Evolutionary conservation across 108 stramenopile genomes (phyloP).

Genomic region (Fragilariopsis cylindrus): DNA sequence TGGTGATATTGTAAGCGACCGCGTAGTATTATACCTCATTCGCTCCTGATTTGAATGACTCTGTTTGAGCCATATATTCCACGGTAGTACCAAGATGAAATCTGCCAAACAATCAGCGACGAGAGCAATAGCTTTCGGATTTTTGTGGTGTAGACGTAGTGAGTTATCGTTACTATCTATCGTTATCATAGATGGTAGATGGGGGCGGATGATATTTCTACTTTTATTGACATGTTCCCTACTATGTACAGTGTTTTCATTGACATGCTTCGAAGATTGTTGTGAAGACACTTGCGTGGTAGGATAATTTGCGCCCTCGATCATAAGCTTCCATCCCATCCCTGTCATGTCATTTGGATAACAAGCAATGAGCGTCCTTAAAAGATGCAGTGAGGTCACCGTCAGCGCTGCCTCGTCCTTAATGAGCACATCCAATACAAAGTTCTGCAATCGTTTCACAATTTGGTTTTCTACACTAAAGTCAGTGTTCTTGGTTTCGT

Average conservation of each 20-base stretch:
- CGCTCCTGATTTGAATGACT: background rate
- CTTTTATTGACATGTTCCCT: too few relatives aligned
- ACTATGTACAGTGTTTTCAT: too few relatives aligned
- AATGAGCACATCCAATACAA: background rate
- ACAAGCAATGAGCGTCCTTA: constrained; percentile 7
- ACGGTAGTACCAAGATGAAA: constrained; percentile 22
- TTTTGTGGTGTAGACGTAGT: background rate
- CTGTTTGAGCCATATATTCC: constrained; percentile 22
- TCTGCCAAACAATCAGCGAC: constrained; percentile 22
- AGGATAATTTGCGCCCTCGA: constrained; percentile 3
- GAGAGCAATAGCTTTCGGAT: background rate
- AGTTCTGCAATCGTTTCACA: background rate
- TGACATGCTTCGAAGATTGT: too few relatives aligned
- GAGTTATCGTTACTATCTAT: background rate
- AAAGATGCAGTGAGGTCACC: constrained; percentile 9
- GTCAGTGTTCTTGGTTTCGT: background rate
- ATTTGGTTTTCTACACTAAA: background rate
- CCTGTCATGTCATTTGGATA: constrained; percentile 17
- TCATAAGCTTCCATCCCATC: constrained; percentile 13
- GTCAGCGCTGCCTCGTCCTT: background rate
- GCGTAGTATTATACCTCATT: background rate
- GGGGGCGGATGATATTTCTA: background rate
- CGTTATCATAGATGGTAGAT: constrained; percentile 10
- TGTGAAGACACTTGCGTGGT: too few relatives aligned
- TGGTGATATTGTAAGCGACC: background rate